Evolutionary conservation across 2,329 filamentous ascomycete species (phyloP), one percentile per base, ranked within the genome.

Genomic region (Aspergillaceae sp.): DNA sequence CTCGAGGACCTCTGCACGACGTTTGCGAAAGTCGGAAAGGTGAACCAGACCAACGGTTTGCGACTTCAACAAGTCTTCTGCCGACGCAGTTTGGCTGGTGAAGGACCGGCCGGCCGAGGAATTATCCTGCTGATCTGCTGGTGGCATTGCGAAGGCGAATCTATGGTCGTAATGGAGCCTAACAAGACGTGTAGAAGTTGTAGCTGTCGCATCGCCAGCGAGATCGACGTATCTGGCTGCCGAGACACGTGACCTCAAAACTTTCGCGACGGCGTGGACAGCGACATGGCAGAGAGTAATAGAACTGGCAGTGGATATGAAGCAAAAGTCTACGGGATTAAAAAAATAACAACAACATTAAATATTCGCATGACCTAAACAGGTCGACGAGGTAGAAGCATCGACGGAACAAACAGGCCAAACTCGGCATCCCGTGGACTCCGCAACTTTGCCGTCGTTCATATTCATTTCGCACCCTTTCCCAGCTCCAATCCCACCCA

Each of bases 1-100:
- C 66, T 96, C 91, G 41, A 95, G 74, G n/a, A 90, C 87, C 68
- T 96, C 88, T 56, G 89, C 90, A 67, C 91, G 87, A 49, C 92
- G 83, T 72, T 98, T 97, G 67, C 91, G 88, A 67, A 94, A 97
- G 64, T 97, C 92, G 54, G 87, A 88, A 38, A 96, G 82, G 48
- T 87, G 81, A 44, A 97, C 91, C 2, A 98, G 82, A 36, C 92
- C 92, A 54, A 96, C 89, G 0, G 88, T 94, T 60, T 88, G 83
- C 45, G 82, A 87, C 49, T 91, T 91, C 41, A 95, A 76, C 9
- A 88, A 76, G 61, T 95, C 84, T 65, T 91, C 81, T 1, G 87
- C 86, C 1, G 86, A 86, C 55, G 84, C 76, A 52, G 82, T 83
- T 61, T 90, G 86, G 37, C 83, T 75, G 1, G 83, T 83, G 68